Percentiles rank a stretch among this genome's conserved stretches.
Evolutionary conservation across 495 filamentous ascomycete species (phyloP).

Genomic region (Hyaloscypha hepaticicola): DNA sequence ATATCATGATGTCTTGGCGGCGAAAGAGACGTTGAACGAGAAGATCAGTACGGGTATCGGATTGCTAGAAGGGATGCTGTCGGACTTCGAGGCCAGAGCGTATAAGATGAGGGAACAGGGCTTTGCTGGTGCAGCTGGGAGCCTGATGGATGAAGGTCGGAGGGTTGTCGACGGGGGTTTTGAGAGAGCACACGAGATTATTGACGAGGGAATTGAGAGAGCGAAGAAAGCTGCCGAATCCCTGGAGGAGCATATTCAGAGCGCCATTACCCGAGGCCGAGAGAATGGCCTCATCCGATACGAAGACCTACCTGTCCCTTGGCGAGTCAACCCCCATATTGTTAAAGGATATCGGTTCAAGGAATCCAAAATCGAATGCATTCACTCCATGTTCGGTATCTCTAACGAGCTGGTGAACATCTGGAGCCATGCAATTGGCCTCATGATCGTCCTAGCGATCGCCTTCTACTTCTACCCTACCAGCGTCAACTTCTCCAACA

Average conservation of each 20-base stretch:
- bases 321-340: constrained; percentile 95
- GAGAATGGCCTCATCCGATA: constrained; percentile 84
- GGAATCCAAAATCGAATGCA: constrained; percentile 80
- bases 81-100: constrained; percentile 81
- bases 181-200: constrained; percentile 70
- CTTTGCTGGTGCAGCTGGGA: constrained; percentile 60
- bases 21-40: constrained; percentile 83
- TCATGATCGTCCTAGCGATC: constrained; percentile 81
- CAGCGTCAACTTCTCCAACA: constrained; percentile 78
- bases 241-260: constrained; percentile 76
- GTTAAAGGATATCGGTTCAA: constrained; percentile 87
- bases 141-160: constrained; percentile 67
- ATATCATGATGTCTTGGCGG: constrained; percentile 84
- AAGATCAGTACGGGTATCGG: constrained; percentile 87
- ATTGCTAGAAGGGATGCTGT: constrained; percentile 77
- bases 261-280: constrained; percentile 72
- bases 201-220: constrained; percentile 82
- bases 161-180: constrained; percentile 73
- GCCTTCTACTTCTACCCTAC: constrained; percentile 97
- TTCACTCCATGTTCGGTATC: constrained; percentile 75
- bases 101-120: constrained; percentile 58
- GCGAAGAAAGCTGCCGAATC: constrained; percentile 74
- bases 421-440: constrained; percentile 89
- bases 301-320: constrained; percentile 85
- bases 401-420: constrained; percentile 98